phyloP scores from a whole-genome alignment of 495 filamentous ascomycete species.

The Neurospora hispaniola region DNA sequence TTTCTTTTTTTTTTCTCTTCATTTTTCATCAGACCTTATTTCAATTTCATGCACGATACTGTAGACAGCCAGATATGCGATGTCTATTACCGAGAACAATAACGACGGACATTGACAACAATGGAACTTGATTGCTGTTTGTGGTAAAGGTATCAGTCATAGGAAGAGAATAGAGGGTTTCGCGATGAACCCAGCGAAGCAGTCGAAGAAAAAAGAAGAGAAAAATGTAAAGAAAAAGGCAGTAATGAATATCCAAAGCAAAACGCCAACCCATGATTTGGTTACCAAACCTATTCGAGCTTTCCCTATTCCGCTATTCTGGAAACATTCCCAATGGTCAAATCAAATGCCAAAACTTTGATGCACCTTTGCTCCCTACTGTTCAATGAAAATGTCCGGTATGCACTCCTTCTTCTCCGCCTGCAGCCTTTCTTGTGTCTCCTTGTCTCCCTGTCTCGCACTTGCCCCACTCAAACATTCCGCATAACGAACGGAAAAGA shows the following conservation, averaged over 20 bases:
- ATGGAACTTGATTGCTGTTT: neutral
- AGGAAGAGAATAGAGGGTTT: neutral
- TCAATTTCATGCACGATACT: neutral
- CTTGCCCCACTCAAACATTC: neutral
- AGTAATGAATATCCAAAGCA: neutral
- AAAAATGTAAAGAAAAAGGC: neutral
- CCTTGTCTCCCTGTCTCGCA: neutral
- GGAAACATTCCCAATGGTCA: neutral
- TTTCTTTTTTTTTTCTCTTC: too few species aligned
- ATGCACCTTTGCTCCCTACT: neutral
- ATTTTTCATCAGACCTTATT: too few species aligned
- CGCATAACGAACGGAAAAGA: neutral
- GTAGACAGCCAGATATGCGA: neutral
- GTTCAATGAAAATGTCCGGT: neutral
- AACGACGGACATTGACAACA: neutral
- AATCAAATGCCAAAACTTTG: neutral
- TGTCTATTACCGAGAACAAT: neutral
- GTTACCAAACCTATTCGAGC: neutral
- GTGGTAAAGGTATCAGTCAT: neutral
- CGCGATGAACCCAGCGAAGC: neutral
- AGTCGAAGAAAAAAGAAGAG: neutral
- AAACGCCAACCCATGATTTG: neutral
- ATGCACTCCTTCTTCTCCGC: neutral
- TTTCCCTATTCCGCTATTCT: neutral
- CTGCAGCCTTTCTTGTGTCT: neutral